A percentile compares a stretch with the other conserved stretches of the same genome.
These are phyloP conservation scores for Candida xiaguanensis DNA, from an alignment of 805 yeast species.

Conservation along the genomic window DNA sequence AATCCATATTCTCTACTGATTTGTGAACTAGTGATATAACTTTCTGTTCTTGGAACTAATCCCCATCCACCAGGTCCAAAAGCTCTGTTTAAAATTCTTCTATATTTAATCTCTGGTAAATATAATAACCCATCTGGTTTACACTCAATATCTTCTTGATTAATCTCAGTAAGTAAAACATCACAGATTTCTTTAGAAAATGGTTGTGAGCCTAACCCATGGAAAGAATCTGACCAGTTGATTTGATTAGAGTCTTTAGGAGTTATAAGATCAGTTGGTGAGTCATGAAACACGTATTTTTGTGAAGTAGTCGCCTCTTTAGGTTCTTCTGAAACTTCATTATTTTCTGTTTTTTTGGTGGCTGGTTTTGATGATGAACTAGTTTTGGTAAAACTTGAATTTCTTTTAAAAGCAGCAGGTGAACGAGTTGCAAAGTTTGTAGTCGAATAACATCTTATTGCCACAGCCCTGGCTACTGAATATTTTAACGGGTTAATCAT, in stretches of 20 bases:
- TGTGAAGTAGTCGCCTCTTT: neutral
- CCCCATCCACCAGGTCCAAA: constrained; percentile 99
- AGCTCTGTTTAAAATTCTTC: constrained; percentile 82
- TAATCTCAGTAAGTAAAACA: constrained; percentile 60
- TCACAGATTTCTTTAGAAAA: constrained; percentile 60
- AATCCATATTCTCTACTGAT: constrained; percentile 90
- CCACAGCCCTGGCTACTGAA: constrained; percentile 1
- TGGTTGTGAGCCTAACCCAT: constrained; percentile 79
- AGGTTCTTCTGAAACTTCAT: constrained; percentile 2
- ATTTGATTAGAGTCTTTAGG: constrained; percentile 12
- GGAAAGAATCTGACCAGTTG: constrained; percentile 86
- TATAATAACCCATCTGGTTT: constrained; percentile 93
- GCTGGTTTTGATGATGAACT: neutral
- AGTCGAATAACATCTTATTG: constrained; percentile 1
- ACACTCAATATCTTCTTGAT: constrained; percentile 76
- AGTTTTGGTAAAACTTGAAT: neutral
- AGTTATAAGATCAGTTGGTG: constrained; percentile 6
- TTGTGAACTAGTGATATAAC: constrained; percentile 66
- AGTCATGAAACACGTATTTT: constrained; percentile 7
- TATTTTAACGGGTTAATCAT: constrained; percentile 1
- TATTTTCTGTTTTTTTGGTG: neutral
- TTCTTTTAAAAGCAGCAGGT: constrained; percentile 2
- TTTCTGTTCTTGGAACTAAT: constrained; percentile 85
- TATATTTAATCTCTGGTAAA: constrained; percentile 91
- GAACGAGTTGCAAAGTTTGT: constrained; percentile 1